Conservation (phyloP, 2,329 filamentous ascomycete genomes). For the Pseudogymnoascus sp. region DNA sequence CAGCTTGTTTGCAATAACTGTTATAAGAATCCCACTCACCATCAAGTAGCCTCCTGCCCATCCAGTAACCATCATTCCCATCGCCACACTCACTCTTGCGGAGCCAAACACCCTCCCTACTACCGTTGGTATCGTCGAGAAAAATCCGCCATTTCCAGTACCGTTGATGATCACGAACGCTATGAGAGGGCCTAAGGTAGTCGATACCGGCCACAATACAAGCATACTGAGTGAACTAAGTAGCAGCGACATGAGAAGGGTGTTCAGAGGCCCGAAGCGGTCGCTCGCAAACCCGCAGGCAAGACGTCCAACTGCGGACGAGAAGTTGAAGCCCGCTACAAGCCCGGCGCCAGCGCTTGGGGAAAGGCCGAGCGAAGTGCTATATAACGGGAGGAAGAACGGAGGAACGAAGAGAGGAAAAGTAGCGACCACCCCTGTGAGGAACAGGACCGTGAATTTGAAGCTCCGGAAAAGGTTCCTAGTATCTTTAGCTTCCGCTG, state of each 20-base stretch:
- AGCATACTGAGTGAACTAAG: constrained; percentile 52
- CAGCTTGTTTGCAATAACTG: neutral
- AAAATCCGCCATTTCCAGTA: constrained; percentile 54
- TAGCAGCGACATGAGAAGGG: constrained; percentile 42
- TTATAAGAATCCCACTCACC: constrained; percentile 31
- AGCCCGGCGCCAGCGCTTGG: constrained; percentile 48
- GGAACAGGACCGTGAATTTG: constrained; percentile 46
- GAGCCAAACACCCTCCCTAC: constrained; percentile 53
- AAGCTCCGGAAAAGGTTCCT: constrained; percentile 46
- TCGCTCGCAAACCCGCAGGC: constrained; percentile 48
- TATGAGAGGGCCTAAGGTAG: constrained; percentile 44
- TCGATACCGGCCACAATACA: constrained; percentile 53
- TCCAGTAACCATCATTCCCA: constrained; percentile 55
- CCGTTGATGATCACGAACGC: constrained; percentile 55
- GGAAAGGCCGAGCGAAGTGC: constrained; percentile 45
- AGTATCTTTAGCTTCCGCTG: constrained; percentile 9
- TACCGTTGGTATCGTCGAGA: constrained; percentile 56
- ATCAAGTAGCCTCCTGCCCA: constrained; percentile 57
- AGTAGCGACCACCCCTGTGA: constrained; percentile 47
- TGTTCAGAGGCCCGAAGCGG: constrained; percentile 47
- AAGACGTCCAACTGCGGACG: constrained; percentile 52
- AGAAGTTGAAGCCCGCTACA: constrained; percentile 54
- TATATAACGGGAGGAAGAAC: constrained; percentile 54
- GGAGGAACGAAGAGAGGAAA: constrained; percentile 55
- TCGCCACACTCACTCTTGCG: constrained; percentile 45